Evolutionary conservation across 2,329 filamentous ascomycete species (phyloP), one percentile per base, ranked within the genome.

Genomic region (Xylaria digitata): DNA sequence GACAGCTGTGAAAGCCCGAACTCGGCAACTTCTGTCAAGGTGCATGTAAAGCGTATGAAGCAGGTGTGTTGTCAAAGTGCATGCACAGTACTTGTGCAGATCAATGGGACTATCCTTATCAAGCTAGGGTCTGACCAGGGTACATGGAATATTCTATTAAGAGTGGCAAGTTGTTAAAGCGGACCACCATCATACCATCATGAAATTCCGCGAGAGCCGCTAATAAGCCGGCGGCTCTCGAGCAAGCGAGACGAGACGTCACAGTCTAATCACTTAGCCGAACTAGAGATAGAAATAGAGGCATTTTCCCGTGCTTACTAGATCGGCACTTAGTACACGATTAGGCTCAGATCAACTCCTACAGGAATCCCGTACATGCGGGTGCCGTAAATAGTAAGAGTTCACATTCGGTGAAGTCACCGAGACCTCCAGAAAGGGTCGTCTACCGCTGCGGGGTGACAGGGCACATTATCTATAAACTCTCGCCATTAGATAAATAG

Each of bases 11-110:
- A 65, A 61, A 61, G 53, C 42, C 55, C 61, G 55, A 57, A 49
- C 34, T 61, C 50, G 61, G 56, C 56, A 67, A 61, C 56, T 19
- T 30, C 23, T 53, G 9, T 57, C 48, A 34, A 32, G 26, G 26
- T 57, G 45, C 53, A 61, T 65, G 56, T 45, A 30, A 46, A 34
- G 37, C 57, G 42, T 53, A 46, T 53, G 40, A 48, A 50, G 49
- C 46, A 32, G 23, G 55, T 50, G 60, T 50, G 60, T 60, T 63
- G 60, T 26, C 42, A 34, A 59, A 49, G 49, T 63, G 60, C 55
- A 55, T 66, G 64, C 54, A 66, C 60, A 61, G 65, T 67, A 67
- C 65, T 57, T 64, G 56, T 59, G 55, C 50, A 48, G 61, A 67
- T 57, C 56, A 57, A 53, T 48, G 23, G 61, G 48, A 37, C 37